Evolutionary conservation across 805 yeast genomes (phyloP).

Genomic region (Wickerhamiella bombiphila): DNA sequence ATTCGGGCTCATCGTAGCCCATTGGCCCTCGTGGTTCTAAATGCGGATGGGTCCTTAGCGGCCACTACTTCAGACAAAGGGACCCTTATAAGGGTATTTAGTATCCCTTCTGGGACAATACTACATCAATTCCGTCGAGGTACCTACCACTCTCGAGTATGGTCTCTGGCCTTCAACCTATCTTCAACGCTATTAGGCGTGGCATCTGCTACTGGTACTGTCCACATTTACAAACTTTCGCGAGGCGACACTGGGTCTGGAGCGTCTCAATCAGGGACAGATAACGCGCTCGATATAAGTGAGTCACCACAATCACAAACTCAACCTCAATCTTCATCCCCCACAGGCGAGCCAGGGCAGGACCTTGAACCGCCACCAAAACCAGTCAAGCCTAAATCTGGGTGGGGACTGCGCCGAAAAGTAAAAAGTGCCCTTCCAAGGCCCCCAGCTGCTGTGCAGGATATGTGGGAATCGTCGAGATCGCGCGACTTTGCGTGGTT

Average conservation of each 20-base stretch:
- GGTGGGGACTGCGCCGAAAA: constrained; percentile 3
- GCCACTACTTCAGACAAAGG: constrained; percentile 90
- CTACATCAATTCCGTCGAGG: constrained; percentile 71
- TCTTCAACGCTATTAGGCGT: constrained; percentile 65
- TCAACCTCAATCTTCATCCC: no score
- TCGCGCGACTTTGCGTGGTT: constrained; percentile 83
- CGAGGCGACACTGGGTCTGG: not conserved
- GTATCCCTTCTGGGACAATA: constrained; percentile 39
- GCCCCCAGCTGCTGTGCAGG: constrained; percentile 55
- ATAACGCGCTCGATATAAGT: not conserved
- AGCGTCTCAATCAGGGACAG: not conserved
- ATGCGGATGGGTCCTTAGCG: constrained; percentile 59
- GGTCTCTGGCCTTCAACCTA: constrained; percentile 58
- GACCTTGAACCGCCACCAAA: not conserved
- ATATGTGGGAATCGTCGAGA: constrained; percentile 58
- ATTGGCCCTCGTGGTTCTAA: constrained; percentile 51
- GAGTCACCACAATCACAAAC: not conserved
- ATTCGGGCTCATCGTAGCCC: constrained; percentile 78
- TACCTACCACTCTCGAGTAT: constrained; percentile 67
- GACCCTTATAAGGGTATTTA: constrained; percentile 72
- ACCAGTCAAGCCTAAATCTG: not conserved
- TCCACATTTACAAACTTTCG: constrained; percentile 52
- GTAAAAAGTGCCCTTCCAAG: constrained; percentile 30
- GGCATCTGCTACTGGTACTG: constrained; percentile 78
- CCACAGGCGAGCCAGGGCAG: no score